phyloP scores from a whole-genome alignment of 805 yeast genomes.

The Ogataea thermomethanolica region DNA sequence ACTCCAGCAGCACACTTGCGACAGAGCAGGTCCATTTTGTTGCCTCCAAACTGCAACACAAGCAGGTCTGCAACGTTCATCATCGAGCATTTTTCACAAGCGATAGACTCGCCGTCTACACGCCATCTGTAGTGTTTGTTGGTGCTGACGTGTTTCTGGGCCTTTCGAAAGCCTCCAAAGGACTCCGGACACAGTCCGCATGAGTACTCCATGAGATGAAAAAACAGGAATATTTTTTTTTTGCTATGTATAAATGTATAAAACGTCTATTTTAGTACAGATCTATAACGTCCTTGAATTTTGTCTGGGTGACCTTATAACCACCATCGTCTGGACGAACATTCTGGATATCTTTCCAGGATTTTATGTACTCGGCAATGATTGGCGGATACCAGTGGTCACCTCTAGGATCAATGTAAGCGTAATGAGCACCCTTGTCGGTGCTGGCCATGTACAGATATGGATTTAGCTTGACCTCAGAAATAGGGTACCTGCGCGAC shows the following conservation, averaged over 20 bases:
- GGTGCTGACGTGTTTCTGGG: conserved; percentile 6
- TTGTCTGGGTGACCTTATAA: conserved; percentile 17
- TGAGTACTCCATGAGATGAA: conserved; percentile 1
- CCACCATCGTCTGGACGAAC: conserved; percentile 19
- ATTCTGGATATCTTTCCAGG: conserved; percentile 30
- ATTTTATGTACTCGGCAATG: conserved; percentile 37
- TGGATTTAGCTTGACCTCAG: conserved; percentile 53
- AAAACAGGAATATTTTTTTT: neutral
- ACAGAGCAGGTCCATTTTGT: conserved; percentile 5
- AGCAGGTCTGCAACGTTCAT: conserved; percentile 9
- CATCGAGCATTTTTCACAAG: conserved; percentile 8
- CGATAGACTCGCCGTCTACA: neutral
- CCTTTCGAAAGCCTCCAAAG: conserved; percentile 9
- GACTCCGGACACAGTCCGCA: conserved; percentile 12
- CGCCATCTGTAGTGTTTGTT: conserved; percentile 6
- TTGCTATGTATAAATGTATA: neutral
- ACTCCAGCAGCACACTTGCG: conserved; percentile 2
- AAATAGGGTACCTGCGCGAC: conserved; percentile 47
- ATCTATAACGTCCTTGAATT: conserved; percentile 17
- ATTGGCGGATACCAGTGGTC: conserved; percentile 47
- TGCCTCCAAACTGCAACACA: conserved; percentile 7
- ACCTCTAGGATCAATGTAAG: conserved; percentile 41
- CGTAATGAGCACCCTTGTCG: conserved; percentile 71
- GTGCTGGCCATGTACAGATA: conserved; percentile 54
- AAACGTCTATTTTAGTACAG: neutral